Evolutionary conservation across 345 rosid genomes (phyloP), one percentile per base, ranked within the genome.

Genomic region (Boechera retrofracta): DNA sequence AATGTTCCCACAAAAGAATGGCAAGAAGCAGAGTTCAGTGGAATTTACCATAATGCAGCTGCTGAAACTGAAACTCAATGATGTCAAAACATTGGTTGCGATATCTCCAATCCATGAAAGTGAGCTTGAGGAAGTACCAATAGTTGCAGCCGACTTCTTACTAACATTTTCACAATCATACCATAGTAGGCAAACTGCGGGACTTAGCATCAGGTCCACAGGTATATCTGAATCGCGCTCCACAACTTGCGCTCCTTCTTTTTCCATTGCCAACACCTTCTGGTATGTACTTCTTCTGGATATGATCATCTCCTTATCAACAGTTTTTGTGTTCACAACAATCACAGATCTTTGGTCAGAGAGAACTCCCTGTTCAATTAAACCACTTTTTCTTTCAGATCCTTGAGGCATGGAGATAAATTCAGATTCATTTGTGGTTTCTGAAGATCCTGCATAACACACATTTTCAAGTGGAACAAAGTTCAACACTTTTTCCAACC

Each of bases 231-330:
- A 79, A 82, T 95, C 99, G 42, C 93, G 91, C 83, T 92, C 99
- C 74, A 92, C 85, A 54, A 95, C 89, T 83, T 89, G 97, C 77
- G 77, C 77, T 75, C 96, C 97, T 75, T 80, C 87, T 83, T 89
- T 88, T 86, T 95, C 98, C 87, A 86, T 75, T 58, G 89, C 94
- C 71, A 95, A 86, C 77, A 95, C 83, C 82, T 82, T 92, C 56
- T 89, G 89, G 71, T 95, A 91, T 16, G 94, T 84, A 71, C 89
- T 81, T 87, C 98, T 89, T 83, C 96, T 86, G 69, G 96, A 91
- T 64, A 87, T 79, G 73, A 91, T 88, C 98, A 89, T 91, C 81
- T 87, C 97, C 79, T 88, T 91, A 31, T 86, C 89, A 77, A 85
- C 65, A 83, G 66, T 84, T 83, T 85, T 90, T 63, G 96, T 89